Evolutionary conservation across 108 stramenopile species (phyloP).

Genomic region (Cylindrotheca closterium): DNA sequence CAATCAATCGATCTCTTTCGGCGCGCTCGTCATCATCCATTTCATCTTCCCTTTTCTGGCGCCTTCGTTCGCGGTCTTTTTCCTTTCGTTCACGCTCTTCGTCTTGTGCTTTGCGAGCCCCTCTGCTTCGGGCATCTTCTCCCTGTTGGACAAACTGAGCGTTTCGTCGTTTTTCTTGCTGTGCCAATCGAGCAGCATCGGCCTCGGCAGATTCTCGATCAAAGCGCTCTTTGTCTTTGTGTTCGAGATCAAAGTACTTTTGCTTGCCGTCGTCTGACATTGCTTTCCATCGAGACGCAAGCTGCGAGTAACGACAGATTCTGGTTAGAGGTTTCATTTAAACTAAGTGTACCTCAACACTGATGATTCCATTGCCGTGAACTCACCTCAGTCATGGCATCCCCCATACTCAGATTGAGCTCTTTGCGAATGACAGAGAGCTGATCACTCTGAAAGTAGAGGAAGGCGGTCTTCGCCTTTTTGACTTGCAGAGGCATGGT

Average conservation of each 20-base stretch:
- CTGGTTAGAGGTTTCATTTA: background rate
- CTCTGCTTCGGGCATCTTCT: slow-evolving; percentile 49
- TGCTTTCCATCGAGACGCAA: slow-evolving; percentile 73
- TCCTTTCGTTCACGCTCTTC: slow-evolving; percentile 44
- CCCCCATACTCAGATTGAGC: slow-evolving; percentile 70
- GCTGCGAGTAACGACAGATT: slow-evolving; percentile 11
- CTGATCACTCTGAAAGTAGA: slow-evolving; percentile 73
- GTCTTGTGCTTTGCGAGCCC: slow-evolving; percentile 54
- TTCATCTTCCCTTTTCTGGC: slow-evolving; percentile 33
- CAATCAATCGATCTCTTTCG: slow-evolving; percentile 43
- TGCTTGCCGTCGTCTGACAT: slow-evolving; percentile 35
- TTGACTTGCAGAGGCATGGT: slow-evolving; percentile 45
- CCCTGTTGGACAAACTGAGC: slow-evolving; percentile 55
- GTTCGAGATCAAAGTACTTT: slow-evolving; percentile 61
- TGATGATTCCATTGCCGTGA: background rate
- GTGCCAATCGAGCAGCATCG: slow-evolving; percentile 51
- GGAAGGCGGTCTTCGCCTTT: slow-evolving; percentile 82
- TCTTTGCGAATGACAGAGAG: slow-evolving; percentile 63
- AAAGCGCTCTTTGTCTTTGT: slow-evolving; percentile 68
- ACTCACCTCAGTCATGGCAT: slow-evolving; percentile 77
- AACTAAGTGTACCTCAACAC: background rate
- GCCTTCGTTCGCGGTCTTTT: slow-evolving; percentile 23
- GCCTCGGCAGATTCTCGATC: slow-evolving; percentile 68
- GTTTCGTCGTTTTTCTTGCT: slow-evolving; percentile 54
- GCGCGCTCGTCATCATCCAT: slow-evolving; percentile 56